Percentiles rank a stretch among this genome's conserved stretches.
Conservation (phyloP, 148 eudicot genomes). For the Nepenthes mirabilis region DNA sequence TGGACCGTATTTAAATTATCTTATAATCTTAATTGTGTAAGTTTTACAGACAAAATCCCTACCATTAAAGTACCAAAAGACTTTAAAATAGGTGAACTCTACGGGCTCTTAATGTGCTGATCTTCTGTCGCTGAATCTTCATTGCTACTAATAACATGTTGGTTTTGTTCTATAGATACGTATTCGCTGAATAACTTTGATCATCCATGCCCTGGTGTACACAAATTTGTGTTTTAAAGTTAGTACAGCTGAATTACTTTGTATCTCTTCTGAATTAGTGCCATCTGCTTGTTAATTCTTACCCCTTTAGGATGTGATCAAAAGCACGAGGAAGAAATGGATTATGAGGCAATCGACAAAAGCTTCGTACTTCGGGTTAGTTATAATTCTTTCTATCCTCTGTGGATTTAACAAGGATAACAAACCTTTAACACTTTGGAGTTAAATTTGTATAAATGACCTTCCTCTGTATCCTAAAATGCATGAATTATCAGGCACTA, state of each 20-base stretch:
- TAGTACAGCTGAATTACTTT: neutral
- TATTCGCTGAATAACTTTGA: neutral
- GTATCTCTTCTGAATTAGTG: too few species aligned
- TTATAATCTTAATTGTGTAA: too few species aligned
- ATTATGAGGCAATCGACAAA: conserved; percentile 59
- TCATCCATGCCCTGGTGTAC: neutral
- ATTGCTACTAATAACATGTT: neutral
- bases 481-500: too few species aligned
- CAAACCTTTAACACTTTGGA: too few species aligned
- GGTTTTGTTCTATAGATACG: neutral
- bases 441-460: too few species aligned
- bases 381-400: neutral
- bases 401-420: too few species aligned
- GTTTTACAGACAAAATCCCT: too few species aligned
- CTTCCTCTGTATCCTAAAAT: too few species aligned
- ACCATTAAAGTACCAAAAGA: too few species aligned
- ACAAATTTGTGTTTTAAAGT: neutral
- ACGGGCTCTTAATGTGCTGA: too few species aligned
- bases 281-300: neutral
- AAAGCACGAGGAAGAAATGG: conserved; percentile 76
- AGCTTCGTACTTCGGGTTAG: conserved; percentile 79
- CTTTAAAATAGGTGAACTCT: too few species aligned
- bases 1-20: too few species aligned
- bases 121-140: neutral
- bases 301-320: conserved; percentile 63